Evolutionary conservation across 768 basidiomycete genomes (phyloP).

Genomic region (Rubroboletus pulcherrimus): DNA sequence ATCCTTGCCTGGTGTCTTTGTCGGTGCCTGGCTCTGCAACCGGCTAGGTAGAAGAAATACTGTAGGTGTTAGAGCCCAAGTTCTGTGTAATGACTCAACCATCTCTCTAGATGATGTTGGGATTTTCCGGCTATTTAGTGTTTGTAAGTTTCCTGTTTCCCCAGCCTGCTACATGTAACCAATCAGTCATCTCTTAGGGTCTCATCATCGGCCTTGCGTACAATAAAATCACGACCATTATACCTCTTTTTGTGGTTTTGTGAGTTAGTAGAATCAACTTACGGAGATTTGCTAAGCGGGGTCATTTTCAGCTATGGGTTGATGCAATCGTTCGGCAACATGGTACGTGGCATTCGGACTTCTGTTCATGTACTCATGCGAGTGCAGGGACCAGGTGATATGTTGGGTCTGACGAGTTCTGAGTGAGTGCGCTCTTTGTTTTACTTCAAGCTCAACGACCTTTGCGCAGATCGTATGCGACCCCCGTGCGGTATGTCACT

Average conservation of each 20-base stretch:
- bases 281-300: background rate
- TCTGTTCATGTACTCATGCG: slow-evolving; percentile 6
- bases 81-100: slow-evolving; percentile 1
- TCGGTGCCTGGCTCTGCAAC: slow-evolving; percentile 48
- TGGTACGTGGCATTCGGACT: slow-evolving; percentile 35
- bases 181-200: slow-evolving; percentile 26
- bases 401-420: slow-evolving; percentile 62
- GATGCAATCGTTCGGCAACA: slow-evolving; percentile 70
- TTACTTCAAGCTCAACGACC: slow-evolving; percentile 2
- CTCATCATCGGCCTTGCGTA: slow-evolving; percentile 59
- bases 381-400: slow-evolving; percentile 63
- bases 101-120: slow-evolving; percentile 53
- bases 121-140: slow-evolving; percentile 64
- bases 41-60: slow-evolving; percentile 57
- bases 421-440: slow-evolving; percentile 43
- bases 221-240: slow-evolving; percentile 57
- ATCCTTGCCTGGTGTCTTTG: slow-evolving; percentile 59
- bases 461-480: slow-evolving; percentile 51
- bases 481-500: slow-evolving; percentile 49
- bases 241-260: slow-evolving; percentile 67
- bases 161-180: background rate
- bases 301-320: slow-evolving; percentile 50
- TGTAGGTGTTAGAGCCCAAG: slow-evolving; percentile 28
- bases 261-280: slow-evolving; percentile 28
- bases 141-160: slow-evolving; percentile 39